phyloP scores from a whole-genome alignment of 2,329 filamentous ascomycete species.

The Diplodia scrobiculata region DNA sequence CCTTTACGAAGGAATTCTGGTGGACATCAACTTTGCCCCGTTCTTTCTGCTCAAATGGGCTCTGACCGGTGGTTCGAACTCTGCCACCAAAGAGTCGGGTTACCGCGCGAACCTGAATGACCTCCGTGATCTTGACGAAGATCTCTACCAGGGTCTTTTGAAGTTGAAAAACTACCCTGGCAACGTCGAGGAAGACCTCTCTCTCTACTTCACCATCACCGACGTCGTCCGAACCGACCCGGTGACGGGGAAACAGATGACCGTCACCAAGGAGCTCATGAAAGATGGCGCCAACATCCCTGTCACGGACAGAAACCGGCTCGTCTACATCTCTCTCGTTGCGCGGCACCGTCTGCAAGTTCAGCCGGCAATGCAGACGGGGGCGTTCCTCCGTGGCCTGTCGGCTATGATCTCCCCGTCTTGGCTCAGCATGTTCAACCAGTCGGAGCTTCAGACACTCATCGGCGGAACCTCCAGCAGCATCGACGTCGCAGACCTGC shows the following conservation, averaged over 20 bases:
- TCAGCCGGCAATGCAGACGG: slow-evolving; percentile 79
- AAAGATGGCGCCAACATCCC: slow-evolving; percentile 72
- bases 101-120: slow-evolving; percentile 96
- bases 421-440: slow-evolving; percentile 99
- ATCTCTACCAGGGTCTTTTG: slow-evolving; percentile 81
- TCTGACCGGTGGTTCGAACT: slow-evolving; percentile 65
- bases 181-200: slow-evolving; percentile 72
- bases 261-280: slow-evolving; percentile 73
- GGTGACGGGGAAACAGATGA: slow-evolving; percentile 53
- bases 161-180: slow-evolving; percentile 82
- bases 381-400: slow-evolving; percentile 83
- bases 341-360: slow-evolving; percentile 81
- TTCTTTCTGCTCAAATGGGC: slow-evolving; percentile 98
- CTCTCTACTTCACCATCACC: slow-evolving; percentile 84
- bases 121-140: slow-evolving; percentile 85
- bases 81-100: slow-evolving; percentile 66
- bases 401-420: slow-evolving; percentile 83
- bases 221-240: slow-evolving; percentile 59
- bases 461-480: slow-evolving; percentile 83
- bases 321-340: slow-evolving; percentile 92
- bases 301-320: slow-evolving; percentile 89
- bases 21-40: slow-evolving; percentile 88
- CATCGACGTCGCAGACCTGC: slow-evolving; percentile 84
- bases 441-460: slow-evolving; percentile 87
- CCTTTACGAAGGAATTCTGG: slow-evolving; percentile 92